Conservation (phyloP, 2,329 filamentous ascomycete species). For the Sclerotinia minor region DNA sequence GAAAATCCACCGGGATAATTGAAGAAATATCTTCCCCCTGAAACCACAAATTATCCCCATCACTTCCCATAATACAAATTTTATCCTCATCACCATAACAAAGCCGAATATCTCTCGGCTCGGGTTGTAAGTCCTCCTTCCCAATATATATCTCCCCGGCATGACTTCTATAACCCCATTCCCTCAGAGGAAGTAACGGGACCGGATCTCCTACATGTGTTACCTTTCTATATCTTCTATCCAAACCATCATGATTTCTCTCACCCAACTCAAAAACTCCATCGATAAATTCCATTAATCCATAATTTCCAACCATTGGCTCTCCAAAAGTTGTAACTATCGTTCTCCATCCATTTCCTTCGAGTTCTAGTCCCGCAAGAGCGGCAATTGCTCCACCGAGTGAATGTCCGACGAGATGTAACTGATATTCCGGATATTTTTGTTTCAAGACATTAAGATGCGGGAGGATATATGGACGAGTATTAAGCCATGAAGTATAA, state of each 20-base stretch:
- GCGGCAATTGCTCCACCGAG: conserved; percentile 90
- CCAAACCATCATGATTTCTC: background rate
- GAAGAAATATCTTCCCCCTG: conserved; percentile 12
- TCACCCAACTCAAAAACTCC: conserved; percentile 27
- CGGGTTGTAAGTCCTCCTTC: conserved; percentile 68
- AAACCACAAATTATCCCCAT: conserved; percentile 29
- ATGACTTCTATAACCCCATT: conserved; percentile 88
- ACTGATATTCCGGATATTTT: conserved; percentile 66
- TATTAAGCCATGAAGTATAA: conserved; percentile 77
- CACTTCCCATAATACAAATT: conserved; percentile 63
- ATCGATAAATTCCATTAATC: conserved; percentile 46
- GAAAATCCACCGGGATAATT: background rate
- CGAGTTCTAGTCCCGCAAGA: conserved; percentile 80
- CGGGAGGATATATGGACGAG: conserved; percentile 67
- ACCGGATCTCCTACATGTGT: conserved; percentile 88
- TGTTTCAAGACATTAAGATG: conserved; percentile 60
- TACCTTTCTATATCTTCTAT: conserved; percentile 65
- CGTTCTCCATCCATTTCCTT: conserved; percentile 70
- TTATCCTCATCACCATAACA: conserved; percentile 73
- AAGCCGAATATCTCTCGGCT: conserved; percentile 63
- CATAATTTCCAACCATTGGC: conserved; percentile 64
- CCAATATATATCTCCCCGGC: conserved; percentile 84
- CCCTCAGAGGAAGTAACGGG: conserved; percentile 77
- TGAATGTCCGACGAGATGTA: conserved; percentile 82
- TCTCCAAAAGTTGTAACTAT: conserved; percentile 90